phyloP scores from a whole-genome alignment of 2,329 filamentous ascomycete species.

The Fusarium sp. region DNA sequence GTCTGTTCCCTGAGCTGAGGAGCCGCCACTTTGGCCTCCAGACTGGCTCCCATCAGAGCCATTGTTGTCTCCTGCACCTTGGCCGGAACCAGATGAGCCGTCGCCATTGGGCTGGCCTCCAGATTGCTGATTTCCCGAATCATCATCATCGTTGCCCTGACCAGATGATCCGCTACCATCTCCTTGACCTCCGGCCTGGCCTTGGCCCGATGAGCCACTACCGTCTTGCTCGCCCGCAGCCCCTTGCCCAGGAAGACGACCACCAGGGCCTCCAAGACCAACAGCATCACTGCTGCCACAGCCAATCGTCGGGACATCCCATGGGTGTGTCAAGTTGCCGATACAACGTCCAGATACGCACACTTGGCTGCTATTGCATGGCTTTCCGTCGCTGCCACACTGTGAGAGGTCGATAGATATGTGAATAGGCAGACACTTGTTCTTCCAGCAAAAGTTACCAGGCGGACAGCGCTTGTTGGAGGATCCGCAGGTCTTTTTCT shows the following conservation, averaged over 20 bases:
- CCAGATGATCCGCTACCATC: background rate
- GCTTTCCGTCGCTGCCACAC: conserved; percentile 9
- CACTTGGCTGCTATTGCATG: conserved; percentile 18
- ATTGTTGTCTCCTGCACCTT: background rate
- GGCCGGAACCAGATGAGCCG: background rate
- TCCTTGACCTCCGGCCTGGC: background rate
- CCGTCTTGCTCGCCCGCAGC: background rate
- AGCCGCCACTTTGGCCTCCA: background rate
- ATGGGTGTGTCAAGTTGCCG: conserved; percentile 13
- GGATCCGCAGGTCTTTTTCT: conserved; percentile 8
- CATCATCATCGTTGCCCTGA: background rate
- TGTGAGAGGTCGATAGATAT: conserved; percentile 25
- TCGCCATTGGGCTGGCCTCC: background rate
- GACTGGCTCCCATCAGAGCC: background rate
- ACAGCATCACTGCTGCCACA: conserved; percentile 15
- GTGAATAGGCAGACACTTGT: conserved; percentile 12
- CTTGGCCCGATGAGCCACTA: background rate
- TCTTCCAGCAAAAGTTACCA: conserved; percentile 21
- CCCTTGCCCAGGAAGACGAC: conserved; percentile 4
- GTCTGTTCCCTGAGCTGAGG: background rate
- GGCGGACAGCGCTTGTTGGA: conserved; percentile 8
- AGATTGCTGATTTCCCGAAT: background rate
- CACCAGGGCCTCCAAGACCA: conserved; percentile 20
- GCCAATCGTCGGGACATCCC: background rate
- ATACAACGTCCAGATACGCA: conserved; percentile 28